These are phyloP conservation scores for Lepidopterella palustris DNA, from an alignment of 495 filamentous ascomycete species.

Conservation along the genomic window DNA sequence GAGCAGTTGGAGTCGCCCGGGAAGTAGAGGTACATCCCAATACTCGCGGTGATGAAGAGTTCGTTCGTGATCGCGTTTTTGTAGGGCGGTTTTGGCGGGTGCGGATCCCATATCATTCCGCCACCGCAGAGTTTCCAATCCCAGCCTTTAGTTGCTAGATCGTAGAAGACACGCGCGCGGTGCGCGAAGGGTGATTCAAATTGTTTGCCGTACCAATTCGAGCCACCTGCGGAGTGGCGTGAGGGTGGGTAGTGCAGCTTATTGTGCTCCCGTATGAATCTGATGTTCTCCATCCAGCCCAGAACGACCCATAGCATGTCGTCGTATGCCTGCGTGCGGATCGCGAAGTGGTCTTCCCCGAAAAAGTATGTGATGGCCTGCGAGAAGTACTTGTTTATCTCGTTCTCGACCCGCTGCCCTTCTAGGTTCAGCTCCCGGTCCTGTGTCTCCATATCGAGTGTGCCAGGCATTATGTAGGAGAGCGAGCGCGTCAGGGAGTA, in stretches of 20 bases:
- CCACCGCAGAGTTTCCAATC: slow-evolving; percentile 75
- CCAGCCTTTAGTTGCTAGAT: slow-evolving; percentile 73
- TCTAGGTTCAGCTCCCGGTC: slow-evolving; percentile 23
- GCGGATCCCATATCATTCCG: slow-evolving; percentile 90
- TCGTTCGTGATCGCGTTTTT: slow-evolving; percentile 98
- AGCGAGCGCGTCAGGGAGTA: slow-evolving; percentile 45
- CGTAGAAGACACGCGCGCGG: slow-evolving; percentile 83
- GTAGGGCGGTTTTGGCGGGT: slow-evolving; percentile 62
- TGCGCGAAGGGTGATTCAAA: slow-evolving; percentile 79
- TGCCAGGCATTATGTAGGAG: slow-evolving; percentile 31
- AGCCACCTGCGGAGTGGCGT: neutral
- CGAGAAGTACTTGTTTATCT: slow-evolving; percentile 74
- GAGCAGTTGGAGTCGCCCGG: slow-evolving; percentile 68
- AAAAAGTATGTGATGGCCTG: slow-evolving; percentile 75
- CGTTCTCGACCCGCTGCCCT: slow-evolving; percentile 55
- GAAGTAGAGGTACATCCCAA: slow-evolving; percentile 87
- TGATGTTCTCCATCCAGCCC: slow-evolving; percentile 78
- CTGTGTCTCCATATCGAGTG: slow-evolving; percentile 1
- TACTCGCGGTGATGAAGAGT: slow-evolving; percentile 74
- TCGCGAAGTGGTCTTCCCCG: slow-evolving; percentile 69
- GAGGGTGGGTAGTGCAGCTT: slow-evolving; percentile 34
- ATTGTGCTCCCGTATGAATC: slow-evolving; percentile 52
- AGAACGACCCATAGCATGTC: slow-evolving; percentile 98
- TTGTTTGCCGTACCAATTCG: slow-evolving; percentile 64
- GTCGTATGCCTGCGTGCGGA: slow-evolving; percentile 81